Percentiles rank a stretch among this genome's conserved stretches.
Evolutionary conservation across 176 grass and related monocot genomes (phyloP).

Genomic region (Olyra latifolia): DNA sequence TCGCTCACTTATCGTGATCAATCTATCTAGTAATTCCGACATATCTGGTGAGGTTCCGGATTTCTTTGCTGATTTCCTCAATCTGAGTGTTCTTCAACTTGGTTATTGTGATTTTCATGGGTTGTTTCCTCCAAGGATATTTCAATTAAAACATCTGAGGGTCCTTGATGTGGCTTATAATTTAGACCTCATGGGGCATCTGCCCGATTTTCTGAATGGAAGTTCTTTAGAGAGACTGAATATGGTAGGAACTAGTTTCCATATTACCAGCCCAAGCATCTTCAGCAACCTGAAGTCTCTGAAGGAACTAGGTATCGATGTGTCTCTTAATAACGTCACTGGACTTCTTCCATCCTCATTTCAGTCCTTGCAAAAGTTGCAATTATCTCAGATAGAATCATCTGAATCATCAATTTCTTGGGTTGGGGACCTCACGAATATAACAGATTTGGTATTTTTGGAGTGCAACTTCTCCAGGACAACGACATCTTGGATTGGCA

Average conservation of each 20-base stretch:
- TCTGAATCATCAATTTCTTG: background rate
- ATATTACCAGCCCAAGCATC: background rate
- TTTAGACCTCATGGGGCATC: background rate
- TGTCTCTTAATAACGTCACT: background rate
- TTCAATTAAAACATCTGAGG: slow-evolving; percentile 11
- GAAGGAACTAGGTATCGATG: background rate
- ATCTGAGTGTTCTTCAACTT: slow-evolving; percentile 29
- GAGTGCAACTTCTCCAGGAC: too few species aligned
- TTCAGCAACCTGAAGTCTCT: background rate
- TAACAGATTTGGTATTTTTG: background rate
- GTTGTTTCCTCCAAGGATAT: background rate
- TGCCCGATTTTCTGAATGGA: background rate
- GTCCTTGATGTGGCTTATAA: slow-evolving; percentile 35
- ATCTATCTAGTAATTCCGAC: background rate
- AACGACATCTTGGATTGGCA: background rate
- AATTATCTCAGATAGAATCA: background rate
- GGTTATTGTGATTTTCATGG: too few species aligned
- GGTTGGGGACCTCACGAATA: background rate
- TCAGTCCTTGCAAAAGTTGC: background rate
- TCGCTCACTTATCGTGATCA: background rate
- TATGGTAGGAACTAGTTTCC: background rate
- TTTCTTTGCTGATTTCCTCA: slow-evolving; percentile 19
- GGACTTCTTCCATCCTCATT: background rate
- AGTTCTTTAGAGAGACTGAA: slow-evolving; percentile 14
- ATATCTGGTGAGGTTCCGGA: background rate